Conservation (phyloP, 148 eudicot species). For the Amaranthus palmeri region DNA sequence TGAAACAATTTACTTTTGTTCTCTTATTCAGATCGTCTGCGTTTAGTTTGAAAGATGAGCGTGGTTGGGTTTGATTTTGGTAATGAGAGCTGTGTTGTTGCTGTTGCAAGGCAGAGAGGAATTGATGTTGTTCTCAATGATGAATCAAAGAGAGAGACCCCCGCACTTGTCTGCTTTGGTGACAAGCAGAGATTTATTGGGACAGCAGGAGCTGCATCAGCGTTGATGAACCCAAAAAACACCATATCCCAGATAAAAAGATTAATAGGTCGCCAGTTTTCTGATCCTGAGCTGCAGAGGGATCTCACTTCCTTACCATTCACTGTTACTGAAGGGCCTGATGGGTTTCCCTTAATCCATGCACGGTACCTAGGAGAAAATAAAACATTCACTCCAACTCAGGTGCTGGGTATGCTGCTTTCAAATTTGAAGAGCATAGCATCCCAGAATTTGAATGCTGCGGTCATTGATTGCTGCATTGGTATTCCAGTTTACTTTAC, state of each 20-base stretch:
- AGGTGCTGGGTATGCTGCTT: slow-evolving; percentile 79
- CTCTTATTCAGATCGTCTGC: slow-evolving; percentile 1
- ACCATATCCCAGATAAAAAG: slow-evolving; percentile 89
- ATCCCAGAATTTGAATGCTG: slow-evolving; percentile 78
- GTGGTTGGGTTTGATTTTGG: slow-evolving; percentile 97
- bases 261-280: slow-evolving; percentile 65
- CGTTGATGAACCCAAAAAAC: slow-evolving; percentile 92
- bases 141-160: slow-evolving; percentile 91
- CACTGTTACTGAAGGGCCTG: slow-evolving; percentile 75
- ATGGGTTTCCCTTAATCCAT: slow-evolving; percentile 83
- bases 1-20: neutral
- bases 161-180: slow-evolving; percentile 88
- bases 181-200: slow-evolving; percentile 96
- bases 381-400: slow-evolving; percentile 70
- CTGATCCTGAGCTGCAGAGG: slow-evolving; percentile 77
- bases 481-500: slow-evolving; percentile 91
- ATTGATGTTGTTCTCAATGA: slow-evolving; percentile 95
- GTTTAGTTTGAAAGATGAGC: slow-evolving; percentile 52
- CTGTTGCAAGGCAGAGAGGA: slow-evolving; percentile 96
- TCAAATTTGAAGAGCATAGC: slow-evolving; percentile 86
- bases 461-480: slow-evolving; percentile 93
- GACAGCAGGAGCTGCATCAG: slow-evolving; percentile 91
- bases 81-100: slow-evolving; percentile 89
- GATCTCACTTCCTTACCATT: slow-evolving; percentile 74
- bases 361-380: slow-evolving; percentile 67